Evolutionary conservation across 768 basidiomycete species (phyloP).

Genomic region (Crassisporium funariophilum): DNA sequence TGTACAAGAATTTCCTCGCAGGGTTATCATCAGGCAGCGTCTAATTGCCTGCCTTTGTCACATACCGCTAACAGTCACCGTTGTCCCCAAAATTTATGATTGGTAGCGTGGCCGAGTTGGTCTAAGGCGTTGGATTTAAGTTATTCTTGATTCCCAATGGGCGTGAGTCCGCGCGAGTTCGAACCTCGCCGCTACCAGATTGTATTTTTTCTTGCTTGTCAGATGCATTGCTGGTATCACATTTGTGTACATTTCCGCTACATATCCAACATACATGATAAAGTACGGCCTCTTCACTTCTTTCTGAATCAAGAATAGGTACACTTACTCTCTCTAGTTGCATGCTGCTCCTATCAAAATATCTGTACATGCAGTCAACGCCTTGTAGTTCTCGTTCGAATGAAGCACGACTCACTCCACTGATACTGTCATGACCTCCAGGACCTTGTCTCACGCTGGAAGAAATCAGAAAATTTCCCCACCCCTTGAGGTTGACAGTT

Average conservation of each 20-base stretch:
- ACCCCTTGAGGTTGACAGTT: background rate
- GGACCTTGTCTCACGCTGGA: conserved; percentile 66
- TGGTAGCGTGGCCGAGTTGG: conserved; percentile 83
- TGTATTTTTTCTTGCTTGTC: conserved; percentile 17
- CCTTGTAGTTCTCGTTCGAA: background rate
- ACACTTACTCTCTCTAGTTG: background rate
- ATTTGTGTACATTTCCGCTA: background rate
- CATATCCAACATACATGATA: background rate
- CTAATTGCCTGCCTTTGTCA: too few species aligned
- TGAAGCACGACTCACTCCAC: conserved; percentile 30
- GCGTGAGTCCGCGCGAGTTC: conserved; percentile 86
- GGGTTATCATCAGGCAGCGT: too few species aligned
- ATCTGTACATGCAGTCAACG: conserved; percentile 10
- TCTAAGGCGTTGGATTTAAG: conserved; percentile 94
- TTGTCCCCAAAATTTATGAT: conserved; percentile 8
- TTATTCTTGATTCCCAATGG: conserved; percentile 75
- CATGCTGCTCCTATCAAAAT: conserved; percentile 16
- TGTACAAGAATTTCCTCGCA: too few species aligned
- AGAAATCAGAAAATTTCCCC: conserved; percentile 9
- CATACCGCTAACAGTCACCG: too few species aligned
- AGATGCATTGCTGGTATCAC: background rate
- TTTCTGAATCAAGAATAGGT: background rate
- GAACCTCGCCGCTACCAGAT: conserved; percentile 84
- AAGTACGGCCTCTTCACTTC: too few species aligned
- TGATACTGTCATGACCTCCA: conserved; percentile 66